Conservation (phyloP, 305 asterid species). For the Solanum hybrid region DNA sequence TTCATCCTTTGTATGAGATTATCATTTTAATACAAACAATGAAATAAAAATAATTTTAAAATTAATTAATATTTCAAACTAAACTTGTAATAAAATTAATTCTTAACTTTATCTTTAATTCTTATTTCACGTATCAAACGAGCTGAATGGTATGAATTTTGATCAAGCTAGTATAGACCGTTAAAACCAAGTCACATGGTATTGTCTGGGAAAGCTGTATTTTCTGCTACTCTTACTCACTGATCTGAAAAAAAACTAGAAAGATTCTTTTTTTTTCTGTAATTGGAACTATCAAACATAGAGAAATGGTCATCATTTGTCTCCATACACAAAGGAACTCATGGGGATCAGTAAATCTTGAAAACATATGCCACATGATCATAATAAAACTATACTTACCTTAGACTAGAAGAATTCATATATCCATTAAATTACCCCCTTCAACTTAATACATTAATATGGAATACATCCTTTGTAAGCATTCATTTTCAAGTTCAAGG, state of each 20-base stretch:
- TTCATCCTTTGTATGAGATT: not conserved
- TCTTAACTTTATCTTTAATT: not conserved
- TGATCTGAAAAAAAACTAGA: not conserved
- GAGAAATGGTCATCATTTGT: not conserved
- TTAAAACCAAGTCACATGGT: slow-evolving; percentile 18
- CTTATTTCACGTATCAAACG: not conserved
- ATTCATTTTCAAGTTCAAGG: not conserved
- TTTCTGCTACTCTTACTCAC: not conserved
- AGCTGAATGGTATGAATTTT: not conserved
- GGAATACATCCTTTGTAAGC: not conserved
- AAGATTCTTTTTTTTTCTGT: slow-evolving; percentile 15
- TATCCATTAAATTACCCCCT: not conserved
- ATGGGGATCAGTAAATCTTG: slow-evolving; percentile 16
- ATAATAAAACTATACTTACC: not conserved
- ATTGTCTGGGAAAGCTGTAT: slow-evolving; percentile 12
- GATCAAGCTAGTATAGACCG: not conserved
- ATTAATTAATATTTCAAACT: not conserved
- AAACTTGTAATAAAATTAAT: not conserved
- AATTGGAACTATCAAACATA: slow-evolving; percentile 13
- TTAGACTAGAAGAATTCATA: not conserved
- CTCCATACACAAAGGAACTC: slow-evolving; percentile 8
- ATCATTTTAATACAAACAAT: too few relatives aligned
- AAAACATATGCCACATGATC: not conserved
- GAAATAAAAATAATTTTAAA: not conserved
- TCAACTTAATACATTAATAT: not conserved